Conservation (phyloP, 768 basidiomycete genomes). For the Lactarius tabidus region DNA sequence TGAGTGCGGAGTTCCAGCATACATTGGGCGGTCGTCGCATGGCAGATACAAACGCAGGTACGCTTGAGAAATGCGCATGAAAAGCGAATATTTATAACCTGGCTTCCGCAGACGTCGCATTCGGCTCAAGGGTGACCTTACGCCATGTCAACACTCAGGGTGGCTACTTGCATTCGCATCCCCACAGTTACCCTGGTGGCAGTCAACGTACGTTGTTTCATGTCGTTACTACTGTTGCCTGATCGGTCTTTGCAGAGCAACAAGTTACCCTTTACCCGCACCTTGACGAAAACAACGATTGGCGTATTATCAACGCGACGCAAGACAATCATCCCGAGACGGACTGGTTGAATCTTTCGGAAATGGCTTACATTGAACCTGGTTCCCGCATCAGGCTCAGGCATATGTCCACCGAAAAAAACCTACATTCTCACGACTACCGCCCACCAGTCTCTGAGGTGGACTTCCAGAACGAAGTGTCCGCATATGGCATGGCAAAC, state of each 20-base stretch:
- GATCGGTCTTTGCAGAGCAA: slow-evolving; percentile 61
- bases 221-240: slow-evolving; percentile 1
- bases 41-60: slow-evolving; percentile 90
- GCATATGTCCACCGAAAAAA: slow-evolving; percentile 76
- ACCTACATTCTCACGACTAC: slow-evolving; percentile 91
- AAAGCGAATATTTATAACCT: background rate
- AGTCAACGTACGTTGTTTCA: slow-evolving; percentile 66
- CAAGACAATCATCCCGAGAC: slow-evolving; percentile 38
- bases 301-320: slow-evolving; percentile 80
- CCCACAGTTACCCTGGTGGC: slow-evolving; percentile 84
- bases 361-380: slow-evolving; percentile 59
- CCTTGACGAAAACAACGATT: slow-evolving; percentile 93
- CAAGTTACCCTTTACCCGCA: slow-evolving; percentile 99
- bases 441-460: slow-evolving; percentile 95
- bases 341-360: slow-evolving; percentile 46
- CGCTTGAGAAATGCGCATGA: slow-evolving; percentile 26
- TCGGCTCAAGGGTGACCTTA: slow-evolving; percentile 79
- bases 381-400: slow-evolving; percentile 74
- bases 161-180: slow-evolving; percentile 96
- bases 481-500: slow-evolving; percentile 84
- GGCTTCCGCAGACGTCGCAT: slow-evolving; percentile 58
- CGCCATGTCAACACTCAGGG: slow-evolving; percentile 97
- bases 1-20: slow-evolving; percentile 99
- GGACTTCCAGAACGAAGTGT: slow-evolving; percentile 99
- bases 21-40: slow-evolving; percentile 86